These are phyloP conservation scores for Dacryopinax spathularia DNA, from an alignment of 768 basidiomycete genomes.

Conservation along the genomic window DNA sequence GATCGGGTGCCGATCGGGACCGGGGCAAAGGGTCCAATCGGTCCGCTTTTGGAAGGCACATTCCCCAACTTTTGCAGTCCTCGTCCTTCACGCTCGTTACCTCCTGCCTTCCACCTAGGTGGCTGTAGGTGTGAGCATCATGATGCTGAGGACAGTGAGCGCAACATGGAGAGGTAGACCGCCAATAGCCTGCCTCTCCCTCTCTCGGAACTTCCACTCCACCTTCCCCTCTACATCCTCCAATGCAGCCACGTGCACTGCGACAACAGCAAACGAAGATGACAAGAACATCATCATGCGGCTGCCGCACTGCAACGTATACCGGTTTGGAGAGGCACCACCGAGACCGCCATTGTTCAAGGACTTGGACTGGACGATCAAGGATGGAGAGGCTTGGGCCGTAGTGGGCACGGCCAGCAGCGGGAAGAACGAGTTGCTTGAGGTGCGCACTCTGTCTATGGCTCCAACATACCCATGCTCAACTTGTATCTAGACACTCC, in stretches of 20 bases:
- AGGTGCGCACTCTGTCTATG: slow-evolving; percentile 32
- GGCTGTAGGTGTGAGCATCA: too few species aligned
- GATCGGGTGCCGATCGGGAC: too few species aligned
- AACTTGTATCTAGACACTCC: slow-evolving; percentile 39
- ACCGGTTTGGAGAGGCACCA: slow-evolving; percentile 18
- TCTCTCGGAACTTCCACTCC: background rate
- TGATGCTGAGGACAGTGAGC: too few species aligned
- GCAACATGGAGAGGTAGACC: background rate
- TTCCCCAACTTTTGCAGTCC: too few species aligned
- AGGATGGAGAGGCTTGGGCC: slow-evolving; percentile 58
- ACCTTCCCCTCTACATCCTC: background rate
- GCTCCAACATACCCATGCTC: background rate
- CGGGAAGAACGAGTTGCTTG: slow-evolving; percentile 47
- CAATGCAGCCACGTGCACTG: background rate
- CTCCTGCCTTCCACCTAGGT: too few species aligned
- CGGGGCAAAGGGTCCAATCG: too few species aligned
- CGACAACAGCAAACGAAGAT: too few species aligned
- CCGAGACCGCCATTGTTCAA: slow-evolving; percentile 35
- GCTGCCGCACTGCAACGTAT: slow-evolving; percentile 8
- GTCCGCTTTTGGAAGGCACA: too few species aligned
- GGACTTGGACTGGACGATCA: slow-evolving; percentile 43
- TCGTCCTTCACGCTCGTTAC: too few species aligned
- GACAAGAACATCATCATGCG: slow-evolving; percentile 3
- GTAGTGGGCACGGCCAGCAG: slow-evolving; percentile 52
- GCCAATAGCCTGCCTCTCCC: background rate